Conservation (phyloP, 306 rosid genomes). For the Canavalia ensiformis region DNA sequence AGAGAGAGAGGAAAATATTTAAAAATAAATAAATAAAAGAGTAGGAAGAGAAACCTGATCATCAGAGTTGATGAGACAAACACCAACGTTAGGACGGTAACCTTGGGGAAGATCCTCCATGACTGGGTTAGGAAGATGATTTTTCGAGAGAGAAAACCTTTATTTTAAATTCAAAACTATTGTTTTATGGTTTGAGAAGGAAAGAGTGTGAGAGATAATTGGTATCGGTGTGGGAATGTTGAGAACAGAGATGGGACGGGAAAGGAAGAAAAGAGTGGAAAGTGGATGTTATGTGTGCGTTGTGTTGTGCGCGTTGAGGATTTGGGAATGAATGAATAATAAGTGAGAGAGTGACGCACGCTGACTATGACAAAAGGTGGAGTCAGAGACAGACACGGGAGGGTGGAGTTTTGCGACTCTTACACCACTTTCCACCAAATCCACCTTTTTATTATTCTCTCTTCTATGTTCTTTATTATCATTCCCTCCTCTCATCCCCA, state of each 20-base stretch:
- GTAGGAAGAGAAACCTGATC: slow-evolving; percentile 62
- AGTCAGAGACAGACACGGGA: slow-evolving; percentile 46
- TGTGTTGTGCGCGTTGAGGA: slow-evolving; percentile 24
- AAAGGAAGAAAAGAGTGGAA: background rate
- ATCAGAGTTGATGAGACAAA: slow-evolving; percentile 88
- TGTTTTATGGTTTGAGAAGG: background rate
- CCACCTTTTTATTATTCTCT: background rate
- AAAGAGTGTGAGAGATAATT: background rate
- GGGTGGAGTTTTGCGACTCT: slow-evolving; percentile 48
- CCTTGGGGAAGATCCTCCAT: slow-evolving; percentile 96
- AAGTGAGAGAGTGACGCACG: slow-evolving; percentile 63
- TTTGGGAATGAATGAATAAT: slow-evolving; percentile 34
- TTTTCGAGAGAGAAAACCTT: too few species aligned
- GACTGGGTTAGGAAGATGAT: slow-evolving; percentile 18
- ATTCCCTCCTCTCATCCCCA: background rate
- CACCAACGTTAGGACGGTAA: slow-evolving; percentile 98
- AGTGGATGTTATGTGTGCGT: slow-evolving; percentile 20
- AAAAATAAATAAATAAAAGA: too few species aligned
- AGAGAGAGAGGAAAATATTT: too few species aligned
- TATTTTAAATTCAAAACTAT: background rate
- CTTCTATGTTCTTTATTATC: background rate
- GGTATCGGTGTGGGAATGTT: background rate
- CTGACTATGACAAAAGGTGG: slow-evolving; percentile 53
- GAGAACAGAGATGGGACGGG: background rate
- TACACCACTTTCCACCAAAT: slow-evolving; percentile 50